A percentile compares a stretch with the other conserved stretches of the same genome.
phyloP scores from a whole-genome alignment of 345 rosid genomes.

The Gossypium longicalyx region DNA sequence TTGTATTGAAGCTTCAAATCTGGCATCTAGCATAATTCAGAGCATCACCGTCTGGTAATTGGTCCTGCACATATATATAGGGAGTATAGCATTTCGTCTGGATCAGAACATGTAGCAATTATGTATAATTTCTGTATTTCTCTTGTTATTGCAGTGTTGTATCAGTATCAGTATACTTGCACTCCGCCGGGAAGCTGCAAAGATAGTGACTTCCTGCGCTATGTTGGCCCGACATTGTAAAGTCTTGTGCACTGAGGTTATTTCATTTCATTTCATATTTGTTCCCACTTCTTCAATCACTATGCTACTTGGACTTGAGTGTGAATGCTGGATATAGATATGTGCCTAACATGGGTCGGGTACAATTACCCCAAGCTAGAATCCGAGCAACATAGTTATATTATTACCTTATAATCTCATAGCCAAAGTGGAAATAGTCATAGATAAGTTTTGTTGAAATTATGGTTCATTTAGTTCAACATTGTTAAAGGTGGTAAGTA shows the following conservation, averaged over 20 bases:
- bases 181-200: constrained; percentile 58
- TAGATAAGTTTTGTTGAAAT: background rate
- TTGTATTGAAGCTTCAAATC: background rate
- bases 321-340: background rate
- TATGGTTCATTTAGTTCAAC: background rate
- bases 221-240: background rate
- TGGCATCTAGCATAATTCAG: background rate
- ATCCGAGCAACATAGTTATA: background rate
- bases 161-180: constrained; percentile 76
- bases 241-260: background rate
- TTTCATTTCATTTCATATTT: background rate
- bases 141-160: constrained; percentile 61
- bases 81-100: background rate
- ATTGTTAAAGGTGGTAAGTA: background rate
- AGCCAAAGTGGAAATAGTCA: background rate
- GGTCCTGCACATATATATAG: background rate
- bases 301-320: background rate
- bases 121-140: background rate
- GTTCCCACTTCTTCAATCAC: background rate
- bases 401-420: too few relatives aligned
- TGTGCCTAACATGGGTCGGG: background rate
- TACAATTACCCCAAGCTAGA: background rate
- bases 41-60: background rate
- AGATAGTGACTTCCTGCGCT: constrained; percentile 32
- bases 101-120: background rate